Evolutionary conservation across 441 rosid genomes (phyloP).

Genomic region (Mallotus repandus): DNA sequence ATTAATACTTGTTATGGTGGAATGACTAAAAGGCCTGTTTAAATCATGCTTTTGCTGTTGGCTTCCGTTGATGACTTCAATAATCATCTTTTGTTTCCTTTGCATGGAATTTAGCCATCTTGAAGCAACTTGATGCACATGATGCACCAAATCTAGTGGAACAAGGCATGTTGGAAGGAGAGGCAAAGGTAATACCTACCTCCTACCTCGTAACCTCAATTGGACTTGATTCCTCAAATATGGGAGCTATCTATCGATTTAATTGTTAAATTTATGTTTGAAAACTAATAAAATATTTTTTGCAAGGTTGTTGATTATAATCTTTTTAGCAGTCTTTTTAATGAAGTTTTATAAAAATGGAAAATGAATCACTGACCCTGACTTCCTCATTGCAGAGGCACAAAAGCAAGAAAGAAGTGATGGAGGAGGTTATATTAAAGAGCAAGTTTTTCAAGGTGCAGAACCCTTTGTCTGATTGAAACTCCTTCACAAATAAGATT

Average conservation of each 20-base stretch:
- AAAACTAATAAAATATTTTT: constrained; percentile 2
- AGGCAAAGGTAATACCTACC: constrained; percentile 57
- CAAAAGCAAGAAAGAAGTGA: constrained; percentile 84
- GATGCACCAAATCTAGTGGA: constrained; percentile 26
- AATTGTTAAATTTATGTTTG: not conserved
- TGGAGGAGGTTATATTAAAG: constrained; percentile 89
- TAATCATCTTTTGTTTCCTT: constrained; percentile 13
- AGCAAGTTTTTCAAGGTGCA: constrained; percentile 94
- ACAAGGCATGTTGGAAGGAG: constrained; percentile 35
- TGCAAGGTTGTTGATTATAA: not conserved
- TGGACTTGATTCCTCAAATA: not conserved
- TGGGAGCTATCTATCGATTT: too few species aligned
- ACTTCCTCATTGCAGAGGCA: constrained; percentile 50
- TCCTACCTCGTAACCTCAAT: not conserved
- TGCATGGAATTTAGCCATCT: constrained; percentile 39
- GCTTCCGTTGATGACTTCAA: not conserved
- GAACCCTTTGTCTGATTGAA: constrained; percentile 14
- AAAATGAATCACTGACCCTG: not conserved
- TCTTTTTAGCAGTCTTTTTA: not conserved
- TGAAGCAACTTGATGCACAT: constrained; percentile 41
- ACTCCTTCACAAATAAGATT: constrained; percentile 8
- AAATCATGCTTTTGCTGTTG: not conserved
- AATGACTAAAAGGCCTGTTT: not conserved
- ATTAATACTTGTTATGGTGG: not conserved
- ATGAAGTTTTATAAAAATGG: not conserved